Conservation (phyloP, 257 asterid species). For the Prunella vulgaris region DNA sequence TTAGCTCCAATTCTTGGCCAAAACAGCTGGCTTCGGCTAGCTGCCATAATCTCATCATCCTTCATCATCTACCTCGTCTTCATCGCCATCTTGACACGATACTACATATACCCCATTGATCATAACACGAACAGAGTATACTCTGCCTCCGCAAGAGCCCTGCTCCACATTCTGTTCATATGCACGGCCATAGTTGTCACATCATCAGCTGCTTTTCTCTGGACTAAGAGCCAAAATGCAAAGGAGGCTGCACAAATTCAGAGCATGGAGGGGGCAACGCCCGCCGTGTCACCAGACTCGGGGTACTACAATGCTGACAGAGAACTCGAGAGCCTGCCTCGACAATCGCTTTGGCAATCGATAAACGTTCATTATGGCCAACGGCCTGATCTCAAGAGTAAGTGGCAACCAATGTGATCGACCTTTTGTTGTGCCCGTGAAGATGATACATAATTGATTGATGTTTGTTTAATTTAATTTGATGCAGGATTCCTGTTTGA, state of each 20-base stretch:
- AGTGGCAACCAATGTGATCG: slow-evolving; percentile 28
- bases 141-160: slow-evolving; percentile 27
- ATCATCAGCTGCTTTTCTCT: slow-evolving; percentile 40
- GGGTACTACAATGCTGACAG: slow-evolving; percentile 52
- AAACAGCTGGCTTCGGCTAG: slow-evolving; percentile 63
- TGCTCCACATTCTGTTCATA: slow-evolving; percentile 40
- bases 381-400: slow-evolving; percentile 80
- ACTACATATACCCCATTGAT: slow-evolving; percentile 59
- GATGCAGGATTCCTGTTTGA: slow-evolving; percentile 52
- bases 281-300: slow-evolving; percentile 47
- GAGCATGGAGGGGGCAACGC: slow-evolving; percentile 57
- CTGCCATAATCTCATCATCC: slow-evolving; percentile 49
- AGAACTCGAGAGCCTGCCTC: slow-evolving; percentile 75
- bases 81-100: slow-evolving; percentile 41
- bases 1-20: slow-evolving; percentile 50
- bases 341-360: slow-evolving; percentile 36
- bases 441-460: too few species aligned
- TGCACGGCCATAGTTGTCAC: slow-evolving; percentile 41
- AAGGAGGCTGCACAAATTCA: slow-evolving; percentile 54
- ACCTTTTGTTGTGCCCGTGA: too few species aligned
- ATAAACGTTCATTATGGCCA: slow-evolving; percentile 68
- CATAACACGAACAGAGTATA: slow-evolving; percentile 43
- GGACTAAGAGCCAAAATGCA: slow-evolving; percentile 44
- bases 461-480: too few species aligned
- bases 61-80: slow-evolving; percentile 49